phyloP scores from a whole-genome alignment of 371 early-diverging fungal species.

The Syncephalastrum monosporum region DNA sequence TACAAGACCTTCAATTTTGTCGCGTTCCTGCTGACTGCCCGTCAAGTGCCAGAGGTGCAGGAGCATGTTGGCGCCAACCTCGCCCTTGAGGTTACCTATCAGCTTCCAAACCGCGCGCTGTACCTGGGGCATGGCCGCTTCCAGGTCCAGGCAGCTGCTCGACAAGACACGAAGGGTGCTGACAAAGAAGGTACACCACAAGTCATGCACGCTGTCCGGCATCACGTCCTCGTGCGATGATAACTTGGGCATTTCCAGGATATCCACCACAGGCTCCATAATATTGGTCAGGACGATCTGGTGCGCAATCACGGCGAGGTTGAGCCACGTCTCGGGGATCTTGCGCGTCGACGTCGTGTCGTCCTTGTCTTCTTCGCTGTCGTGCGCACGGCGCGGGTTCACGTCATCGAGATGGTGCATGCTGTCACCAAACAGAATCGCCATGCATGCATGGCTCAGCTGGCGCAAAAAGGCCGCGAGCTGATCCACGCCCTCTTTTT shows the following conservation, averaged over 20 bases:
- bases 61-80: constrained; percentile 56
- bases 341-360: constrained; percentile 19
- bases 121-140: constrained; percentile 54
- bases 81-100: constrained; percentile 61
- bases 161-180: constrained; percentile 57
- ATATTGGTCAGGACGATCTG: constrained; percentile 51
- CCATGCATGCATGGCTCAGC: constrained; percentile 51
- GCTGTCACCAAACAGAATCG: constrained; percentile 48
- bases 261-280: constrained; percentile 48
- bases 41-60: constrained; percentile 55
- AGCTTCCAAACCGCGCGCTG: constrained; percentile 62
- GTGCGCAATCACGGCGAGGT: constrained; percentile 54
- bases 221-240: constrained; percentile 24
- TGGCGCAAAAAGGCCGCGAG: constrained; percentile 54
- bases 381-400: constrained; percentile 19
- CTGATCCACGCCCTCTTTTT: constrained; percentile 45
- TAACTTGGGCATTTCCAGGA: constrained; percentile 50
- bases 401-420: constrained; percentile 27
- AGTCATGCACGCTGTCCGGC: constrained; percentile 17
- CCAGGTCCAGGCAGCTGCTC: constrained; percentile 57
- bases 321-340: constrained; percentile 60
- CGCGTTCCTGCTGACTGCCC: constrained; percentile 13
- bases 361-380: constrained; percentile 23
- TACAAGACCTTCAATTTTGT: neutral
- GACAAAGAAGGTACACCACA: constrained; percentile 63